These are phyloP conservation scores for Infundibulicybe gibba DNA, from an alignment of 768 basidiomycete genomes.

Conservation along the genomic window DNA sequence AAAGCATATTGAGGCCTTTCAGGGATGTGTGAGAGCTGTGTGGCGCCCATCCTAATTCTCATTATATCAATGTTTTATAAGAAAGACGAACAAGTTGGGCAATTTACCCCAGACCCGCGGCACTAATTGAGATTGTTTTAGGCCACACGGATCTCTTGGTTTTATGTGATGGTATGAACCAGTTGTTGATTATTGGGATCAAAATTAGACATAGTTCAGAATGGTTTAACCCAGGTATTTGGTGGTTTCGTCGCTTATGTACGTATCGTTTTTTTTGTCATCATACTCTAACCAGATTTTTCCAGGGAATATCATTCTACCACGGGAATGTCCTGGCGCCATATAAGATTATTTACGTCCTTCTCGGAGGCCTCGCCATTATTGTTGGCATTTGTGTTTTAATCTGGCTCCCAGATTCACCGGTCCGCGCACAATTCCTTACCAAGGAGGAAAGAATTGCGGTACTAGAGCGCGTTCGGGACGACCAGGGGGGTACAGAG, in stretches of 20 bases:
- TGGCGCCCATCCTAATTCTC: constrained; percentile 58
- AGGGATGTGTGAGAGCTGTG: constrained; percentile 71
- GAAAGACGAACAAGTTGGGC: constrained; percentile 55
- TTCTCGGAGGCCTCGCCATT: constrained; percentile 59
- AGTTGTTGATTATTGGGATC: background rate
- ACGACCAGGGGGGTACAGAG: constrained; percentile 61
- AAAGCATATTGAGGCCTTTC: background rate
- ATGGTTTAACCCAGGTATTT: constrained; percentile 54
- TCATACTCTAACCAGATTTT: background rate
- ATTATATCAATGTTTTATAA: constrained; percentile 68
- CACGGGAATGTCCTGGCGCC: constrained; percentile 42
- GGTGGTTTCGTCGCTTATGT: constrained; percentile 66
- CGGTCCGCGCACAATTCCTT: constrained; percentile 54
- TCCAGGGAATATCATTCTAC: constrained; percentile 55
- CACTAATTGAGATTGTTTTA: constrained; percentile 11
- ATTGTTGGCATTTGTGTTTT: constrained; percentile 53
- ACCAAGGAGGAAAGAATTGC: constrained; percentile 59
- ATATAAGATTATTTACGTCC: constrained; percentile 60
- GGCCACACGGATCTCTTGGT: constrained; percentile 59
- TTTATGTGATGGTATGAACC: constrained; percentile 56
- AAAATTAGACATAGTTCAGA: constrained; percentile 26
- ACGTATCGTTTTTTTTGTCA: constrained; percentile 8
- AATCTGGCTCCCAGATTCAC: constrained; percentile 63
- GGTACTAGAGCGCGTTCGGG: constrained; percentile 61
- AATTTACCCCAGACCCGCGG: background rate